These are phyloP conservation scores for Bryoglossum gracile DNA, from an alignment of 495 filamentous ascomycete species.

Conservation along the genomic window DNA sequence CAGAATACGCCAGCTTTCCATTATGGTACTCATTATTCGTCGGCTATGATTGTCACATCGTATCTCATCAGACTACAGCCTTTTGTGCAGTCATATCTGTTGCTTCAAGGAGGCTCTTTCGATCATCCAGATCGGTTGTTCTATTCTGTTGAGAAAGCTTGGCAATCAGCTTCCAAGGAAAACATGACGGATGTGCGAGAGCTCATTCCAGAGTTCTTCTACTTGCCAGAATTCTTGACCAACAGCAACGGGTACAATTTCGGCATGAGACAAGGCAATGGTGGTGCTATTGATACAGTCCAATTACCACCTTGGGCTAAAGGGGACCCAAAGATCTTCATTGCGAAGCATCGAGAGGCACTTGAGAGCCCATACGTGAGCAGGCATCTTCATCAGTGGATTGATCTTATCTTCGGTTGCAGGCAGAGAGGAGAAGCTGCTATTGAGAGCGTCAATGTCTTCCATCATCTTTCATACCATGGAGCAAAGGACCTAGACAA, in stretches of 20 bases:
- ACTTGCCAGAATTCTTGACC: slow-evolving; percentile 82
- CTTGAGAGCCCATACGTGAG: slow-evolving; percentile 93
- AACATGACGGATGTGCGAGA: slow-evolving; percentile 94
- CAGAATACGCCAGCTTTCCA: slow-evolving; percentile 72
- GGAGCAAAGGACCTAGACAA: slow-evolving; percentile 88
- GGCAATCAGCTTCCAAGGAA: slow-evolving; percentile 80
- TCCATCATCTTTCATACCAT: slow-evolving; percentile 90
- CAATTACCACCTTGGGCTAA: slow-evolving; percentile 92
- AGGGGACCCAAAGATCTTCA: slow-evolving; percentile 91
- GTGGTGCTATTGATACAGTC: slow-evolving; percentile 74
- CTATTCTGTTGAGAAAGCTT: slow-evolving; percentile 85
- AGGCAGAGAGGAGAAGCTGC: slow-evolving; percentile 95
- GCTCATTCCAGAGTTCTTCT: slow-evolving; percentile 94
- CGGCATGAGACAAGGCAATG: slow-evolving; percentile 72
- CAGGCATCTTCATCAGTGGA: slow-evolving; percentile 85
- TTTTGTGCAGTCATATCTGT: slow-evolving; percentile 92
- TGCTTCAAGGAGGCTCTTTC: slow-evolving; percentile 94
- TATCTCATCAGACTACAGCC: slow-evolving; percentile 93
- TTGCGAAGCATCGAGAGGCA: slow-evolving; percentile 88
- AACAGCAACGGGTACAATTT: slow-evolving; percentile 95
- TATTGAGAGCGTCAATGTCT: slow-evolving; percentile 86
- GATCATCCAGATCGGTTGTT: slow-evolving; percentile 95
- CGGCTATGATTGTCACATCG: slow-evolving; percentile 96
- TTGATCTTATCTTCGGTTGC: slow-evolving; percentile 89
- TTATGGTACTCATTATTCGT: slow-evolving; percentile 97